A percentile compares a stretch with the other conserved stretches of the same genome.
These are phyloP conservation scores for Toxicodendron radicans DNA, from an alignment of 345 rosid genomes.

Conservation along the genomic window DNA sequence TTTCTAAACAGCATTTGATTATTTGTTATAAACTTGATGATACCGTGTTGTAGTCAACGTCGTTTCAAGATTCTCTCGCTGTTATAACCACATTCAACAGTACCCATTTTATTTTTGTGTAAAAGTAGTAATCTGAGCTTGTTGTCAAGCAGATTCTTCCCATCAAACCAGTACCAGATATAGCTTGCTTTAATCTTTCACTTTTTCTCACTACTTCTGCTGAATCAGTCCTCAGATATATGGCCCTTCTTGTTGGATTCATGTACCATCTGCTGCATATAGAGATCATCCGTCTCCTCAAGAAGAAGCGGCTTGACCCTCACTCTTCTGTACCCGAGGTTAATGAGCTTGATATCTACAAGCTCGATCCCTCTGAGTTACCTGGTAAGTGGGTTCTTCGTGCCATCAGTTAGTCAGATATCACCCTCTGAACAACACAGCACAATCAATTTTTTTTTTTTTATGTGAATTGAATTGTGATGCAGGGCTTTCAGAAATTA, in stretches of 20 bases:
- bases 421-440: no score
- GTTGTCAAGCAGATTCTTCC: background rate
- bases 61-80: no score
- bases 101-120: no score
- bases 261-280: slow-evolving; percentile 28
- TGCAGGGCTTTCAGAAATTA: background rate
- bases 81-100: background rate
- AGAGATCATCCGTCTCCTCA: slow-evolving; percentile 22
- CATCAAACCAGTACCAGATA: background rate
- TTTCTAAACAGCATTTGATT: no score
- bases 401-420: background rate
- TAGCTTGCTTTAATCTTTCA: background rate
- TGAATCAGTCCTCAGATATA: background rate
- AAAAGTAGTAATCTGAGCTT: background rate
- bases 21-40: no score
- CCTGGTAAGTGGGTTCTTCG: slow-evolving; percentile 30
- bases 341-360: slow-evolving; percentile 17
- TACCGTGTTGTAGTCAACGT: no score
- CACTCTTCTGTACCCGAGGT: slow-evolving; percentile 9
- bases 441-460: no score
- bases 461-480: background rate
- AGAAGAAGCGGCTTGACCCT: slow-evolving; percentile 14
- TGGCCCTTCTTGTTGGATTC: slow-evolving; percentile 16
- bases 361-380: slow-evolving; percentile 24
- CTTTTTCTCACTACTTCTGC: background rate